Evolutionary conservation across 2,329 filamentous ascomycete species (phyloP), one percentile per base, ranked within the genome.

Genomic region (Calonectria pteridis): DNA sequence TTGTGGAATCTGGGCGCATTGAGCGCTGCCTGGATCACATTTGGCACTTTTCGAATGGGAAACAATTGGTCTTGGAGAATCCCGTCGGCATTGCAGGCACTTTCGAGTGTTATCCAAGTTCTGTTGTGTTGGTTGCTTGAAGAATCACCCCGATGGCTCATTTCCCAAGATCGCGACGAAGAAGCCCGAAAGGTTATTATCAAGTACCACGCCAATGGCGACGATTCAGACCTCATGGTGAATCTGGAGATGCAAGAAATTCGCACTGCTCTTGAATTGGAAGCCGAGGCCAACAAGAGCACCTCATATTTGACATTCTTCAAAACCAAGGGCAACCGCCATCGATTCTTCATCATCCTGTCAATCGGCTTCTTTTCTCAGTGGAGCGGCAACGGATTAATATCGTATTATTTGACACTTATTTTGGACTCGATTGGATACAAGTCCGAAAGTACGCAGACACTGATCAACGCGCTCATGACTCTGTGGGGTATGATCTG

Each of bases 81-180:
- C 2, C 76, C 74, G 0, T 71, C 66, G 0, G 53, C 77, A 1
- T 71, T 77, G 16, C 76, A 78, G 14, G 73, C 29, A 0, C 53
- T 76, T 31, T 73, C 75, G 1, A 75, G 71, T 1, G 43, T 28
- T 1, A 55, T 75, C 0, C 77, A 78, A 23, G 59, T 78, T 1
- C 1, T 66, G 1, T 46, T 75, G 0, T 70, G 77, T 0, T 85
- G 87, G 7, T 88, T 91, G 79, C 86, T 91, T 50, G 90, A 90
- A 9, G 88, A 91, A 66, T 91, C 89, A 3, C 91, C 90, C 4
- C 85, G 91, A 77, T 93, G 90, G 91, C 84, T 93, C 29, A 90
- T 90, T 29, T 89, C 88, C 74, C 87, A 91, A 62, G 90, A 90
- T 68, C 88, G 90, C 23, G 90, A 89, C 83, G 87, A 91, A 71